These are phyloP conservation scores for Porogramme epimiltina DNA, from an alignment of 1,284 basidiomycete species.

Conservation along the genomic window DNA sequence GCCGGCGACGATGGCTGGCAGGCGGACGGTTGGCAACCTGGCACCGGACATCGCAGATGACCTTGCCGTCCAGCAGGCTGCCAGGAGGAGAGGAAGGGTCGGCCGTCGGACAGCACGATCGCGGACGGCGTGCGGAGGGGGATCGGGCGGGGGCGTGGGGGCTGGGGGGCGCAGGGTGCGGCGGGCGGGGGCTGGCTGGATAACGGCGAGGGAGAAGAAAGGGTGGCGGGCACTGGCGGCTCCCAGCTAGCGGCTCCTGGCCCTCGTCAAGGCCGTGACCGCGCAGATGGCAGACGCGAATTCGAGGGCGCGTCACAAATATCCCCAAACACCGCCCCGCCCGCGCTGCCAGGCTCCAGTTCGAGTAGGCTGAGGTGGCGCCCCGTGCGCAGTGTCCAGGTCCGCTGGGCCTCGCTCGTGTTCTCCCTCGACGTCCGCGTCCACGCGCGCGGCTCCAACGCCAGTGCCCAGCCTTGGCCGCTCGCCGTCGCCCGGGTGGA, in stretches of 20 bases:
- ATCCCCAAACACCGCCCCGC: no score
- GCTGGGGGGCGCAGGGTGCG: conserved; percentile 14
- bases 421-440: no score
- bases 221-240: background rate
- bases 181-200: background rate
- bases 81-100: conserved; percentile 8
- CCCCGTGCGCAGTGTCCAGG: no score
- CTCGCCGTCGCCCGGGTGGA: no score
- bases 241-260: no score
- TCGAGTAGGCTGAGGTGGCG: no score
- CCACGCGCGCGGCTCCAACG: no score
- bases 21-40: conserved; percentile 39
- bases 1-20: conserved; percentile 34
- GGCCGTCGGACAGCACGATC: conserved; percentile 2
- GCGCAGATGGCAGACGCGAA: background rate
- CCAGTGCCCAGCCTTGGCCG: no score
- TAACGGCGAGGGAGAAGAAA: background rate
- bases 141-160: background rate
- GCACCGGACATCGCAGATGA: conserved; percentile 31
- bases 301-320: no score
- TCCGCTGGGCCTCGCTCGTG: no score
- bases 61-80: conserved; percentile 19
- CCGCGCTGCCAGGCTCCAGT: no score
- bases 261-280: conserved; percentile 15
- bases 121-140: background rate